Evolutionary conservation across 768 basidiomycete genomes (phyloP), one percentile per base, ranked within the genome.

Genomic region (Crassisporium funariophilum): DNA sequence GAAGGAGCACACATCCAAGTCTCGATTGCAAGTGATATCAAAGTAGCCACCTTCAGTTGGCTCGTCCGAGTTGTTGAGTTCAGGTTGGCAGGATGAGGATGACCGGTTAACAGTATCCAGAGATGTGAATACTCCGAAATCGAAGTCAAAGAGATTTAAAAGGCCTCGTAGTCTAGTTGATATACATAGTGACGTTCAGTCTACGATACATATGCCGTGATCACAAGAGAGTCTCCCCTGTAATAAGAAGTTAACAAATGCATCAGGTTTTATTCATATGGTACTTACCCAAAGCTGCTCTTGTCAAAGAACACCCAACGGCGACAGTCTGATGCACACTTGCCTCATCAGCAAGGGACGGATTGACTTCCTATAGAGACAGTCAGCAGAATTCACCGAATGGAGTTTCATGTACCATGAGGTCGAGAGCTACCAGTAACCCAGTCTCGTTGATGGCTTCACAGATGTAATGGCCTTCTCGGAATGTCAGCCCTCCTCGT

Each of bases 391-490:
- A 17, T 10, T 39, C 44, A 43, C 53, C 39, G 33, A 46, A 42
- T 16, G 25, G 8, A 27, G 35, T 35, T 46, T 46, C 16, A 64
- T 81, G 37, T 51, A 88, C 94, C 94, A 99, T 95, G 52, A 99
- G 74, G 68, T 99, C 95, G 17, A 98, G 70, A 0, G 86, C 91
- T 19, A 97, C 94, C 15, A 99, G 79, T 47, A 88, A 78, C 5
- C 94, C 94, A 4, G 95, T 98, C 73, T 97, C 94, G 50, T 83
- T 83, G 34, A 98, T 81, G 4, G 89, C 86, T 69, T 98, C 94
- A 55, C 90, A 93, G 59, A 95, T 94, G 65, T 95, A 98, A 69
- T 98, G 97, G n/a, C 95, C 95, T 64, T 99, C 97, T 54, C 97
- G 76, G 73, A 98, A 99, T 16, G 91, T 94, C 51, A 99, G 71